Conservation (phyloP, 495 filamentous ascomycete genomes). For the Mycothermus thermophilus region DNA sequence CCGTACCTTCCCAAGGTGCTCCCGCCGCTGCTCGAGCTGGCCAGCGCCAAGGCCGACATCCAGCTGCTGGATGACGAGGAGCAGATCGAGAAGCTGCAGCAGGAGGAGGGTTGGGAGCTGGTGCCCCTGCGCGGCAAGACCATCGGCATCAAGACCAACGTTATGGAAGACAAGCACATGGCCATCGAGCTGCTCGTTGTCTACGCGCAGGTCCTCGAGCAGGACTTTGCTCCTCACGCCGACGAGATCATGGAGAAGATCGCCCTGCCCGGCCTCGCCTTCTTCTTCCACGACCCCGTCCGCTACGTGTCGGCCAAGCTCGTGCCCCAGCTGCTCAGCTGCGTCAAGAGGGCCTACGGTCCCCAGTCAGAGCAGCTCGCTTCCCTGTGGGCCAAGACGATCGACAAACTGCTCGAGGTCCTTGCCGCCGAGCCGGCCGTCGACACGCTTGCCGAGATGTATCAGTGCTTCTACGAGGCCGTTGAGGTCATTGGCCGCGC, state of each 20-base stretch:
- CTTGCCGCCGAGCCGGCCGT: slow-evolving; percentile 90
- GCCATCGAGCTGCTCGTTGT: slow-evolving; percentile 95
- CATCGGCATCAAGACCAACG: slow-evolving; percentile 95
- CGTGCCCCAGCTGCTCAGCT: slow-evolving; percentile 85
- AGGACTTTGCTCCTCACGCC: slow-evolving; percentile 82
- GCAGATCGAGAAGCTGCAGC: slow-evolving; percentile 78
- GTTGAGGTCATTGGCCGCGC: slow-evolving; percentile 84
- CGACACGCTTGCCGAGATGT: slow-evolving; percentile 96
- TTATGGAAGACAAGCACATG: slow-evolving; percentile 96
- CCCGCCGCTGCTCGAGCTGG: slow-evolving; percentile 81
- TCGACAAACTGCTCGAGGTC: slow-evolving; percentile 85
- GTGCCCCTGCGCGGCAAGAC: slow-evolving; percentile 93
- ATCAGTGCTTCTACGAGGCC: slow-evolving; percentile 98
- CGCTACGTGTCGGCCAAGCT: slow-evolving; percentile 90
- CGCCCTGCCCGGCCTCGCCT: slow-evolving; percentile 80
- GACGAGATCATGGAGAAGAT: slow-evolving; percentile 92
- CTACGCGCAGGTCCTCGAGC: slow-evolving; percentile 88
- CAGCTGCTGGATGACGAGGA: slow-evolving; percentile 94
- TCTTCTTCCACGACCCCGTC: slow-evolving; percentile 99
- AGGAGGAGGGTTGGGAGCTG: slow-evolving; percentile 96
- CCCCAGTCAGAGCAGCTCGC: slow-evolving; percentile 56
- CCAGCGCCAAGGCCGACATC: slow-evolving; percentile 92
- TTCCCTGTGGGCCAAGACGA: slow-evolving; percentile 70
- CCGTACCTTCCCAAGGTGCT: slow-evolving; percentile 87
- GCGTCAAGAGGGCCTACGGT: slow-evolving; percentile 83